These are phyloP conservation scores for Skeletonema potamos DNA, from an alignment of 108 stramenopile genomes.

Conservation along the genomic window DNA sequence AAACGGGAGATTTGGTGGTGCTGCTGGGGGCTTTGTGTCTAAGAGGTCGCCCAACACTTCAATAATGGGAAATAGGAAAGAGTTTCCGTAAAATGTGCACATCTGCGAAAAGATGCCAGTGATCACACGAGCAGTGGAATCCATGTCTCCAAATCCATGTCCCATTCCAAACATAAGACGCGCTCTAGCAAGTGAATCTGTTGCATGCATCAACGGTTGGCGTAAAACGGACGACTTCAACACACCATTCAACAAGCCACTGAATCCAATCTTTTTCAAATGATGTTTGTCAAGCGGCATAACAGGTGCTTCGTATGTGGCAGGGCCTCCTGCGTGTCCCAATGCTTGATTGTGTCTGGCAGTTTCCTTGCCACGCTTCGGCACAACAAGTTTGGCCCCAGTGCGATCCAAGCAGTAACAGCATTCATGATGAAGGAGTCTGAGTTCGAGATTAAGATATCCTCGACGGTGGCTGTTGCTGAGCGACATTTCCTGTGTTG, in stretches of 20 bases:
- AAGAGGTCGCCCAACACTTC: slow-evolving; percentile 71
- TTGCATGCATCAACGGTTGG: slow-evolving; percentile 81
- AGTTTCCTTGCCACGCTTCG: slow-evolving; percentile 12
- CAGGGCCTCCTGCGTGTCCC: slow-evolving; percentile 61
- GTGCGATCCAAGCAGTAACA: slow-evolving; percentile 50
- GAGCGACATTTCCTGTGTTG: slow-evolving; percentile 75
- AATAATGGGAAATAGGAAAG: slow-evolving; percentile 79
- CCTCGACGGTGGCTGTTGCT: slow-evolving; percentile 77
- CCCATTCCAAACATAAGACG: slow-evolving; percentile 81
- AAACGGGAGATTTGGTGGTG: slow-evolving; percentile 77
- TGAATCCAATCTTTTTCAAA: slow-evolving; percentile 61
- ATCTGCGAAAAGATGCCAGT: slow-evolving; percentile 81
- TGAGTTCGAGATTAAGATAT: slow-evolving; percentile 81
- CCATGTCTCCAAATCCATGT: slow-evolving; percentile 54
- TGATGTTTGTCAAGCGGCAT: slow-evolving; percentile 67
- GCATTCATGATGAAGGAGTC: slow-evolving; percentile 83
- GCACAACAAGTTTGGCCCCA: slow-evolving; percentile 40
- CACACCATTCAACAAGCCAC: slow-evolving; percentile 67
- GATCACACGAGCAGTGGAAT: slow-evolving; percentile 80
- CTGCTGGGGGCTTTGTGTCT: slow-evolving; percentile 55
- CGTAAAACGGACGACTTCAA: slow-evolving; percentile 79
- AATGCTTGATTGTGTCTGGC: slow-evolving; percentile 24
- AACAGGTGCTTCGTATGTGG: slow-evolving; percentile 73
- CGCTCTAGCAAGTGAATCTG: slow-evolving; percentile 84
- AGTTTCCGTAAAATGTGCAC: slow-evolving; percentile 79